Base-by-base conservation (phyloP, 306 rosid genomes). In the Lathyrus sativus region DNA sequence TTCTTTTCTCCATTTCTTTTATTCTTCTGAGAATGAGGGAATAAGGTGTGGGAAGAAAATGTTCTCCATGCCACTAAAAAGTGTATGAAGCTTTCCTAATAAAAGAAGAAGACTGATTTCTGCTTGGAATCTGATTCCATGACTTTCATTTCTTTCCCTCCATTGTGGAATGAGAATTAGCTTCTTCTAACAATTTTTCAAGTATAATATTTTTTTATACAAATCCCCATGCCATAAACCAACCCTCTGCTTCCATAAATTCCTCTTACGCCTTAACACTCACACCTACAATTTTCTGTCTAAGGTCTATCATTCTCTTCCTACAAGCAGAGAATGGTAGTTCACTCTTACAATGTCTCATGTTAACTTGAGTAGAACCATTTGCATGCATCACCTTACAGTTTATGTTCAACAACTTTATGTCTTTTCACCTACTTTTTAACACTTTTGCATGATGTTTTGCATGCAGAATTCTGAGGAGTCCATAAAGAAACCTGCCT, bases 91-190 rank as follows among this genome's bases (percentile, higher is more conserved):
- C 26, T 48, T 41, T 55, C 65, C 67, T 24, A 41, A 3, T 19
- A 24, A 45, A 61, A 29, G 57, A 62, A 43, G 43, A 42, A 42
- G 37, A 65, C 54, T 73, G 67, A 13, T 57, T 68, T 58, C 62
- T 60, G 31, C 73, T 53, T 45, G 55, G 78, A 57, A 82, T 64
- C 75, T 18, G 38, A 78, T 82, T 78, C 86, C 59, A 70, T 66
- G 33, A 13, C 69, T 82, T 82, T 74, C 64, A 74, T 55, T 71
- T 43, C 62, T 56, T 71, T 39, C 86, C 86, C 43, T 62, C 70
- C 78, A 66, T 74, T 70, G 80, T 82, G 86, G 75, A 71, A 55
- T 78, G 42, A 3, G 77, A 82, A 82, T 77, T 74, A 66, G 80
- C 75, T 82, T 78, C 76, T 63, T 65, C 59, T 66, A 15, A 35